phyloP scores from a whole-genome alignment of 164 flowering plant genomes.

The Sedum album region DNA sequence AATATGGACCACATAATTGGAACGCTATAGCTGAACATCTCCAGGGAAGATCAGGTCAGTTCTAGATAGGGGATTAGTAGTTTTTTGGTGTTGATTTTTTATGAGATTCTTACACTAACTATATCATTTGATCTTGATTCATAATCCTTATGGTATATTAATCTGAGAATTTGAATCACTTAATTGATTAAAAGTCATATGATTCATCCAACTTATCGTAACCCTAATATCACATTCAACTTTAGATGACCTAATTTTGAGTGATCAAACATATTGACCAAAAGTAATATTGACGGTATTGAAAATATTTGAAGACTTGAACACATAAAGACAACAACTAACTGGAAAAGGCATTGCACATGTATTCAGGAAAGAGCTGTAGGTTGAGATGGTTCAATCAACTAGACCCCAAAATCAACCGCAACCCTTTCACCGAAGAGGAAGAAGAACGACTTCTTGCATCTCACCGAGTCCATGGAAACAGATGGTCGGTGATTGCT shows the following conservation, averaged over 20 bases:
- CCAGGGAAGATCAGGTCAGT: constrained; percentile 70
- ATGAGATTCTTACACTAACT: background rate
- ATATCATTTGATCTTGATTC: background rate
- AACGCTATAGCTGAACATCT: constrained; percentile 75
- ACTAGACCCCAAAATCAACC: constrained; percentile 10
- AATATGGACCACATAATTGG: constrained; percentile 74
- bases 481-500: constrained; percentile 8
- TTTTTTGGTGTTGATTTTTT: no score
- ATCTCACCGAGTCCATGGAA: constrained; percentile 6
- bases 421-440: constrained; percentile 11
- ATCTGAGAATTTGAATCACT: background rate
- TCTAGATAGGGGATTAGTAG: background rate
- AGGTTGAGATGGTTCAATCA: constrained; percentile 13
- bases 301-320: background rate
- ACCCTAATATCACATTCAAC: background rate
- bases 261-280: background rate
- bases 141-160: background rate
- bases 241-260: background rate
- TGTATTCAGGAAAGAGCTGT: constrained; percentile 10
- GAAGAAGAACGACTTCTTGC: constrained; percentile 8
- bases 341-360: background rate
- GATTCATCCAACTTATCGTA: background rate
- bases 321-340: background rate
- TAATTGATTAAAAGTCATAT: background rate
- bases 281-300: no score